Base-by-base conservation (phyloP, 352 stramenopile genomes). In the Globisporangium uncinulatum region DNA sequence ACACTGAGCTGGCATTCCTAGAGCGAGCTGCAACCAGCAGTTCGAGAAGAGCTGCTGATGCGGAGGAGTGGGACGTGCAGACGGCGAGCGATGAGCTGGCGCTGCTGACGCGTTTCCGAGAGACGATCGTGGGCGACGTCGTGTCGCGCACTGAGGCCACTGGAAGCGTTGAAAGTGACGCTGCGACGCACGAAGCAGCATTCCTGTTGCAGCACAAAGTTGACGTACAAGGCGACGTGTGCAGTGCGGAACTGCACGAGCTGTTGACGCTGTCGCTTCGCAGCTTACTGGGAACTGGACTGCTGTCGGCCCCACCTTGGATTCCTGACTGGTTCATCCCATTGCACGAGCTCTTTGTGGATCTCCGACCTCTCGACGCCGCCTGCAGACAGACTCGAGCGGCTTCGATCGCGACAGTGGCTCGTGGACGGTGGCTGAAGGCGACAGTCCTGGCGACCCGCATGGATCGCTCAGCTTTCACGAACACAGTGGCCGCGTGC, bases 341-440 rank as follows among this genome's bases (percentile, higher is more conserved):
- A 37, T 54, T 94, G 76, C 20, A 97, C 67, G 39, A 87, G 70
- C 48, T 97, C 82, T 62, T 96, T 92, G n/a, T 56, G 7, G 49
- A 41, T 13, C 6, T 19, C 10, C n/a, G 43, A 9, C 3, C 36
- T 6, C 4, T 29, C 4, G 42, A 6, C 1, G 19, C 43, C 1
- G 19, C 43, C 13, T 8, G 39, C 39, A 44, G 39, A 9, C 13
- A 44, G 39, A 6, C 14, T 10, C 39, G 13, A 8, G 6, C 32
- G 4, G 20, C 50, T 2, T 15, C 87, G 76, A 43, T 77, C 73
- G 42, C 21, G 14, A 11, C 39, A 1, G 41, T 52, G 32, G 29
- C 19, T 10, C 49, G 41, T 15, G 80, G 56, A 17, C 77, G 71
- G 14, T 76, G 68, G 19, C 67, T 66, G n/a, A 64, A 51, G 1